Percentiles rank a stretch among this genome's conserved stretches.
These are phyloP conservation scores for Cephaloascus fragrans DNA, from an alignment of 805 yeast species.

Conservation along the genomic window DNA sequence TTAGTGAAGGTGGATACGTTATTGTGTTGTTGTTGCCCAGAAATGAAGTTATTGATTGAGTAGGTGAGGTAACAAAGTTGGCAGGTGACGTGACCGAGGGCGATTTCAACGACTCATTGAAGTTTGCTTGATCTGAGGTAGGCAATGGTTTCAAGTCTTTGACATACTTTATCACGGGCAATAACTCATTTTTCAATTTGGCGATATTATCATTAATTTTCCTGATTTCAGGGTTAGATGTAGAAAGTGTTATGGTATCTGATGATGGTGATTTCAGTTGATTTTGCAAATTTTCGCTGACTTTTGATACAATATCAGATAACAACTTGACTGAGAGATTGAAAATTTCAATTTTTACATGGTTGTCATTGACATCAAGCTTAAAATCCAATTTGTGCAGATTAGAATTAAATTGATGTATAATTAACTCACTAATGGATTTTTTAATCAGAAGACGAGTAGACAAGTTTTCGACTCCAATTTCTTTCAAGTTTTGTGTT, in stretches of 20 bases:
- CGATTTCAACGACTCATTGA: constrained; percentile 1
- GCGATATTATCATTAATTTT: constrained; percentile 43
- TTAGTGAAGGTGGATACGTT: constrained; percentile 5
- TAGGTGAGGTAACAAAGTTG: not conserved
- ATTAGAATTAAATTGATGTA: constrained; percentile 13
- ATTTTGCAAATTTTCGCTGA: constrained; percentile 5
- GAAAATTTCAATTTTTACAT: constrained; percentile 25
- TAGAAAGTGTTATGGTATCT: not conserved
- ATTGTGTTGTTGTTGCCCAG: constrained; percentile 7
- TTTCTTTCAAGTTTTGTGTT: constrained; percentile 61
- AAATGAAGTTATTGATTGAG: not conserved
- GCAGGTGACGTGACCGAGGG: not conserved
- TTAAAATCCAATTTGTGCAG: constrained; percentile 14
- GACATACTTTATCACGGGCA: constrained; percentile 50
- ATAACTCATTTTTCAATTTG: constrained; percentile 51
- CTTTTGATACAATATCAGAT: constrained; percentile 22
- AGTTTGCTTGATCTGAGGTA: constrained; percentile 41
- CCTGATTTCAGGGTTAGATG: constrained; percentile 17
- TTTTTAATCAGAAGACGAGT: constrained; percentile 52
- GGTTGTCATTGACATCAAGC: constrained; percentile 25
- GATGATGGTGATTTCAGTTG: not conserved
- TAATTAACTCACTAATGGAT: constrained; percentile 44
- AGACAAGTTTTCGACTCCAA: constrained; percentile 49
- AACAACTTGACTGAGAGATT: constrained; percentile 22
- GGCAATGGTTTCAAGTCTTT: constrained; percentile 66